phyloP scores from a whole-genome alignment of 345 rosid genomes.

The Gossypium ekmanianum region DNA sequence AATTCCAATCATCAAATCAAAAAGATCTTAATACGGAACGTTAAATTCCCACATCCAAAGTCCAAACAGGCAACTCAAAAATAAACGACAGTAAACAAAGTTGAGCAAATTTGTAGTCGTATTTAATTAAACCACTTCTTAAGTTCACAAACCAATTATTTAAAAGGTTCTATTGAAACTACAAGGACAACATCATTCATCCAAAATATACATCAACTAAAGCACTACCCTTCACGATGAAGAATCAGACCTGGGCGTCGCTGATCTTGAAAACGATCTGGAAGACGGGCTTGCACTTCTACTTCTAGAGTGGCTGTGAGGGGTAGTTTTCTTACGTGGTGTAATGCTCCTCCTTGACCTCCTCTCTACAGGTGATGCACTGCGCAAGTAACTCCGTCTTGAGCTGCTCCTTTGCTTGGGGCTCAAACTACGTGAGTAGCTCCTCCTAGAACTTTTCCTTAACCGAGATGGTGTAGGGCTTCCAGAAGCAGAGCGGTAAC shows the following conservation, averaged over 20 bases:
- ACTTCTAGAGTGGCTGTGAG: slow-evolving; percentile 31
- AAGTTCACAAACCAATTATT: neutral
- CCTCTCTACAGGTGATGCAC: slow-evolving; percentile 39
- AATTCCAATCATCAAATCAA: too few species aligned
- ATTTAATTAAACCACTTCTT: neutral
- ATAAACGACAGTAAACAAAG: neutral
- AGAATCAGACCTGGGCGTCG: slow-evolving; percentile 42
- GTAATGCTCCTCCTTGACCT: slow-evolving; percentile 45
- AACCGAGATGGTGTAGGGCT: slow-evolving; percentile 14
- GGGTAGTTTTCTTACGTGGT: slow-evolving; percentile 26
- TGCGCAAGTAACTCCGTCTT: slow-evolving; percentile 39
- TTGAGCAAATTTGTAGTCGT: neutral
- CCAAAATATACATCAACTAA: neutral
- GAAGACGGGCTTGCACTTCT: slow-evolving; percentile 38
- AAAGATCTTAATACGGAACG: too few species aligned
- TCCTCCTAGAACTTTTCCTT: slow-evolving; percentile 25
- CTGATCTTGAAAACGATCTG: slow-evolving; percentile 61
- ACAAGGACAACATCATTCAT: neutral
- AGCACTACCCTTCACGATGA: slow-evolving; percentile 16
- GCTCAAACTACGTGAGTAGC: slow-evolving; percentile 25
- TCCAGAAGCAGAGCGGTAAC: slow-evolving; percentile 25
- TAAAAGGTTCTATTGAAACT: neutral
- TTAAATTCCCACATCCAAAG: too few species aligned
- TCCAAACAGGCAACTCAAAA: neutral
- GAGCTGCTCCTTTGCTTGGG: slow-evolving; percentile 24